Evolutionary conservation across 176 grass and related monocot genomes (phyloP).

Genomic region (Panicum miliaceum): DNA sequence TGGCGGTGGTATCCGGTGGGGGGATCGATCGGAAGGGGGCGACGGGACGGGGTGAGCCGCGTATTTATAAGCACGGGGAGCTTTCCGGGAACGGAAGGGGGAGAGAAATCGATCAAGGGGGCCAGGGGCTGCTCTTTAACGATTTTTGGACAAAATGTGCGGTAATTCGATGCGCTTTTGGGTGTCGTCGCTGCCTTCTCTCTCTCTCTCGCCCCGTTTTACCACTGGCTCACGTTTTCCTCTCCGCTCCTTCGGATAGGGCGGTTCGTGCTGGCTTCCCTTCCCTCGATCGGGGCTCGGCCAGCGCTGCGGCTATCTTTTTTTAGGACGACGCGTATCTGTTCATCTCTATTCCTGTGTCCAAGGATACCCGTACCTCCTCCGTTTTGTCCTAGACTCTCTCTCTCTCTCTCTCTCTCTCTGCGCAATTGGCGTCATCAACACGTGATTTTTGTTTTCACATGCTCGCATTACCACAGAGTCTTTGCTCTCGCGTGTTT

Average conservation of each 20-base stretch:
- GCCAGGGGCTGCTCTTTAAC: neutral
- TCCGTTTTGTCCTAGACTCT: neutral
- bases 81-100: conserved; percentile 1
- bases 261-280: neutral
- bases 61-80: conserved; percentile 26
- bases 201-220: neutral
- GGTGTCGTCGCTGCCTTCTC: no score
- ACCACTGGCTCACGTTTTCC: neutral
- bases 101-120: neutral
- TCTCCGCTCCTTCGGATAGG: neutral
- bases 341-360: neutral
- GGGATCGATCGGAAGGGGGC: neutral
- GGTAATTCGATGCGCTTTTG: neutral
- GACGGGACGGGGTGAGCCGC: neutral
- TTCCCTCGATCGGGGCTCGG: neutral
- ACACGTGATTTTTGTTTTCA: neutral
- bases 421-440: neutral
- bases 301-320: neutral
- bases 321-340: neutral
- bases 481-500: neutral
- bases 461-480: neutral
- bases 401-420: no score
- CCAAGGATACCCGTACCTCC: neutral
- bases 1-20: neutral
- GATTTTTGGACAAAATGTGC: conserved; percentile 1